These are phyloP conservation scores for Aureobasidium uvarum DNA, from an alignment of 2,329 filamentous ascomycete species.

Conservation along the genomic window DNA sequence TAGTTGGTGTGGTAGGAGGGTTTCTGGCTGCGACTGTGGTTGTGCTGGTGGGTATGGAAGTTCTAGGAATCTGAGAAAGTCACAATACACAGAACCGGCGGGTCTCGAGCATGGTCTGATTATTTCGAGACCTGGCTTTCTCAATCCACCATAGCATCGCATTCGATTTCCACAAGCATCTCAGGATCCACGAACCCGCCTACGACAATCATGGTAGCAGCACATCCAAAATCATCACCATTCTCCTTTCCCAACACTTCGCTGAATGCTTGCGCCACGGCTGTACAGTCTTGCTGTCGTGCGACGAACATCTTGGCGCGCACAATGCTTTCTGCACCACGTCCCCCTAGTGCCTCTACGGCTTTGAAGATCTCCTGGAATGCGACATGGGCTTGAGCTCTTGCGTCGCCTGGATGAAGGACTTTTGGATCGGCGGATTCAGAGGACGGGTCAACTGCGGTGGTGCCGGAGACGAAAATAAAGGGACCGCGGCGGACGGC, in stretches of 20 bases:
- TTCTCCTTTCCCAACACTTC: background rate
- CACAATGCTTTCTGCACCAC: background rate
- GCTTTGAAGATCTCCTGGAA: background rate
- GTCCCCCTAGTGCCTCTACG: background rate
- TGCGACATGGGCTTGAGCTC: background rate
- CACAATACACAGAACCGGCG: too few species aligned
- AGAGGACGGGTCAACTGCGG: background rate
- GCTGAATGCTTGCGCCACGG: background rate
- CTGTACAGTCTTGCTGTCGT: background rate
- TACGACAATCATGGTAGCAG: constrained; percentile 6
- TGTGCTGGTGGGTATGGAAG: background rate
- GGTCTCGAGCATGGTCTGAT: too few species aligned
- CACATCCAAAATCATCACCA: background rate
- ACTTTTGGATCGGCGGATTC: background rate
- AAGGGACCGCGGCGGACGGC: background rate
- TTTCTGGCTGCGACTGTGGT: background rate
- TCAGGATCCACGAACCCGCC: background rate
- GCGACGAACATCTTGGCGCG: background rate
- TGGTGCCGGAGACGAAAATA: constrained; percentile 5
- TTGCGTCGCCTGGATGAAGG: background rate
- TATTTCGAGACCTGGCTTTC: too few species aligned
- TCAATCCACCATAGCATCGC: background rate
- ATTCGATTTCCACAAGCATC: constrained; percentile 10
- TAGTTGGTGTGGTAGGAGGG: background rate
- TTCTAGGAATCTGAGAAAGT: background rate